Percentiles rank a stretch among this genome's conserved stretches.
Conservation (phyloP, 2,329 filamentous ascomycete species). For the Talaromyces sp. region DNA sequence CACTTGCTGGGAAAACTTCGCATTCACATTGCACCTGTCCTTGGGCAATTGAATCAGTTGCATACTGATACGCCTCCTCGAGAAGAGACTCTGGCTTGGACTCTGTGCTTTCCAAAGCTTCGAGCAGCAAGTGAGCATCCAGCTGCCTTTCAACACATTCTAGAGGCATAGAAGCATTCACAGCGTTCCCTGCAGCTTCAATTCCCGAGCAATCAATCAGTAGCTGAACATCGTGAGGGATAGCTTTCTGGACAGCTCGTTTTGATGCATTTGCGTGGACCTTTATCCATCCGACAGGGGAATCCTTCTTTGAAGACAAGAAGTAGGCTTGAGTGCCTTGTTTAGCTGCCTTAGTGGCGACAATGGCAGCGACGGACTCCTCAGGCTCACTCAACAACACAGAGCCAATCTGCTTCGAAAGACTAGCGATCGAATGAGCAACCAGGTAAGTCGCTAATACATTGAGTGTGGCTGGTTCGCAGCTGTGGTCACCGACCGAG, state of each 20-base stretch:
- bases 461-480: neutral
- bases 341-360: neutral
- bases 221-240: neutral
- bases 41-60: neutral
- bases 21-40: neutral
- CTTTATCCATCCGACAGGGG: neutral
- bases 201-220: neutral
- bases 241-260: neutral
- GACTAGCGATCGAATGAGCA: neutral
- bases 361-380: neutral
- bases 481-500: neutral
- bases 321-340: neutral
- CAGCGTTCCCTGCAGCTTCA: neutral
- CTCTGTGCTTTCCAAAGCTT: neutral
- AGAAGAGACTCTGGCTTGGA: neutral
- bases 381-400: neutral
- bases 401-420: neutral
- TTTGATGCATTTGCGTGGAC: neutral
- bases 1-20: neutral
- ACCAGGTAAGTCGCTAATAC: neutral
- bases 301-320: neutral
- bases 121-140: neutral
- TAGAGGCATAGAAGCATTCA: neutral
- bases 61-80: neutral
- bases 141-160: neutral